Evolutionary conservation across 164 flowering plant genomes (phyloP), one percentile per base, ranked within the genome.

Genomic region (Macadamia tetraphylla): DNA sequence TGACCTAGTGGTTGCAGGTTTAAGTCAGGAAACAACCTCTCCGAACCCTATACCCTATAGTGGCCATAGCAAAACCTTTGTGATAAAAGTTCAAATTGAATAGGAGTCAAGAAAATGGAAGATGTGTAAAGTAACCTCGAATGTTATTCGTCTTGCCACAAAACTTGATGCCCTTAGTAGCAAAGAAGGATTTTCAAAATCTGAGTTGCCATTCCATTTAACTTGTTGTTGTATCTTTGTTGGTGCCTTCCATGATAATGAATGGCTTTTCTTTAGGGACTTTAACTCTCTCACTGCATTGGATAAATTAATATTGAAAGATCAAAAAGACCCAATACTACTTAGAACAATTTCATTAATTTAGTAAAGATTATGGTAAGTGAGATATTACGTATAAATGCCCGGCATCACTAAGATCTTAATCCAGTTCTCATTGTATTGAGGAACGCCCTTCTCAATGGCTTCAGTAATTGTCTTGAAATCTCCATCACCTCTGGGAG

Each of bases 391-490:
- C 57, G 6, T 44, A 29, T 48, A 48, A 14, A 49, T 11, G 0
- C 67, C 55, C 12, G 49, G 30, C 2, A 53, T 15, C 14, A 66
- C n/a, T 29, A 14, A 31, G 29, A 66, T 53, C 53, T 66, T 23
- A 2, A 66, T 23, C 67, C 67, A 64, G 9, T 49, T 35, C 3
- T 9, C 4, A 64, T 64, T 64, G 57, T 64, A 1, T 29, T 11
- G 8, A 23, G 57, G 67, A 13, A 64, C 67, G 5, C 57, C 57
- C 30, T 64, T 3, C 1, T 64, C 42, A 5, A 64, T 64, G 57
- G 67, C 67, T 2, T 64, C 67, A 13, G 9, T 15, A 46, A 64
- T 64, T 29, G 56, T 46, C n/a, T 15, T 64, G 35, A 64, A 64
- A 64, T 64, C 57, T 29, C 67, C 57, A 13, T 14, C 14, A 9